Conservation (phyloP, 2,329 filamentous ascomycete genomes). For the Trichophyton equinum region DNA sequence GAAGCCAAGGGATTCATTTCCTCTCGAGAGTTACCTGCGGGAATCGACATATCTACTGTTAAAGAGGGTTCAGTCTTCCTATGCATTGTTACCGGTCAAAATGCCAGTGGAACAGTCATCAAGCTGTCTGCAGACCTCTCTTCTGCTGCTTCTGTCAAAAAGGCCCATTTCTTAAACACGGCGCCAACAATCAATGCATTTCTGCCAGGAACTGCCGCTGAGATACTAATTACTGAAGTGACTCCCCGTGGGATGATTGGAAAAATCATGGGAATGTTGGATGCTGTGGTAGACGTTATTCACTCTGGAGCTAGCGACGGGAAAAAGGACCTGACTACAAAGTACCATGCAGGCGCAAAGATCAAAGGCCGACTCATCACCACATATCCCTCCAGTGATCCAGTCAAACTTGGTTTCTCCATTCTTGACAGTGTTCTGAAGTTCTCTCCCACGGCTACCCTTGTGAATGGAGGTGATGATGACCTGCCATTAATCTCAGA, state of each 20-base stretch:
- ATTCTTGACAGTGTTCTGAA: constrained; percentile 70
- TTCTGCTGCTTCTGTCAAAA: constrained; percentile 55
- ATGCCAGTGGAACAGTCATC: constrained; percentile 65
- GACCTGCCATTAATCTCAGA: constrained; percentile 47
- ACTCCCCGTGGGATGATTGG: constrained; percentile 64
- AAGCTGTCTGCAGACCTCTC: constrained; percentile 68
- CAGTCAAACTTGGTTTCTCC: constrained; percentile 76
- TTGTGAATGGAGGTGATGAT: constrained; percentile 26
- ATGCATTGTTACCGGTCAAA: constrained; percentile 65
- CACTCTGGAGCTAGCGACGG: constrained; percentile 69
- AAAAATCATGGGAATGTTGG: constrained; percentile 82
- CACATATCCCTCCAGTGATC: constrained; percentile 66
- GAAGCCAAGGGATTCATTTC: constrained; percentile 65
- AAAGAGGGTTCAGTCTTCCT: constrained; percentile 76
- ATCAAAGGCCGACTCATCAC: constrained; percentile 77
- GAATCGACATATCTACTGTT: constrained; percentile 52
- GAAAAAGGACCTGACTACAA: constrained; percentile 57
- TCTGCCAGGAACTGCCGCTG: constrained; percentile 79
- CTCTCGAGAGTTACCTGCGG: constrained; percentile 63
- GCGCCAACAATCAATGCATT: constrained; percentile 83
- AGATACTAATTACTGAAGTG: constrained; percentile 68
- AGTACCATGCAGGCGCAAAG: constrained; percentile 73
- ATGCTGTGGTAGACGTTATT: constrained; percentile 79
- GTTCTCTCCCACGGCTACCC: constrained; percentile 34
- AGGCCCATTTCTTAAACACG: constrained; percentile 53